Evolutionary conservation across 2,329 filamentous ascomycete genomes (phyloP), one percentile per base, ranked within the genome.

Genomic region (Fusarium agapanthi): DNA sequence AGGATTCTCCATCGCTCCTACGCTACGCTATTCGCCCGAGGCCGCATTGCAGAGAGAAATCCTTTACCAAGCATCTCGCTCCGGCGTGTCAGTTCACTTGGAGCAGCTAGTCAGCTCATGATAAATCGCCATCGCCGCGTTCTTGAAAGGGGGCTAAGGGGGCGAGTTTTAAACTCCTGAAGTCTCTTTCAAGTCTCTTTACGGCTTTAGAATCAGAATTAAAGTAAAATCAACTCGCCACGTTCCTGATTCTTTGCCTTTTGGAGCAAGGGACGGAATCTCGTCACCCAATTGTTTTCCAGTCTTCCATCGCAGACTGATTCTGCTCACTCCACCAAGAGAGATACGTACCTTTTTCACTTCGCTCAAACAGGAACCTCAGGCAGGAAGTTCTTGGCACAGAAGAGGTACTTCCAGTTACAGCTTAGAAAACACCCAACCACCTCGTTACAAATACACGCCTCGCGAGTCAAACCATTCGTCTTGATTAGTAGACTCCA

Each of bases 91-190:
- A 75, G 71, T 74, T 72, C 64, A 69, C 63, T 67, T 37, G 35
- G 51, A 47, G 58, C 44, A 69, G 61, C 73, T 70, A 72, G 76
- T 76, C 76, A 77, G 75, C 73, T 77, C 75, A 76, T 69, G 66
- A 69, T 73, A 60, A 65, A 69, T 71, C 75, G 71, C 75, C 74
- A 56, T 67, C 61, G 65, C 65, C 71, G 66, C 54, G 59, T 65
- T 65, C 43, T 72, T 45, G 61, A 73, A 75, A 76, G 71, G 63
- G 60, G 57, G 54, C 59, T 61, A 53, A 56, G 65, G 71, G 67
- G 75, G 75, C 75, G 69, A 77, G 55, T 61, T 67, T 54, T 48
- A 37, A 67, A 41, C 26, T 18, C 32, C 40, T 28, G n/a, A 40
- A 58, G 61, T 44, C 43, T 53, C 47, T 55, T 54, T 28, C 24